Evolutionary conservation across 2,329 filamentous ascomycete species (phyloP), one percentile per base, ranked within the genome.

Genomic region (Reticulascus tulasneorum): DNA sequence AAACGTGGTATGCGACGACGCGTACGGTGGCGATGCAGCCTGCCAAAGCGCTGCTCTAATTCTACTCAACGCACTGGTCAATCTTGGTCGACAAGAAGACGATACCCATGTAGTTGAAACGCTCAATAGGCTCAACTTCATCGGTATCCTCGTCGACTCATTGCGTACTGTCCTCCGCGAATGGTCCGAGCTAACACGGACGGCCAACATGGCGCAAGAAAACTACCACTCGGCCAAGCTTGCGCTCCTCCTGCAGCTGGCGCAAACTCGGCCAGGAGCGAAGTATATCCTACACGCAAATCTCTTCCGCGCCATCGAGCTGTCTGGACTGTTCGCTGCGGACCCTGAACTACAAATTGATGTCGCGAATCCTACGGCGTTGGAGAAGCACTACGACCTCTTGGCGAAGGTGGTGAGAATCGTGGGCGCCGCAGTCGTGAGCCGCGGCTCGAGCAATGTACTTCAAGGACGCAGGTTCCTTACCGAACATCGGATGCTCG

Each of bases 261-360:
- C 85, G 36, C 87, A 94, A 57, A 91, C 84, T 2, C 82, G 85
- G 38, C 67, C 75, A n/a, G 94, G 93, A 19, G 90, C 93, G 29
- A 84, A 83, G 39, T 80, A 87, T 45, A 79, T 96, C n/a, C 72
- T 97, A 26, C 89, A 94, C 52, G 86, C 87, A 8, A 91, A 91
- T 44, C 73, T 98, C 6, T 91, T 98, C 66, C 77, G 82, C 28
- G 76, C 86, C 0, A 68, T 97, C 19, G 84, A 85, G 44, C 77
- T 84, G 37, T 94, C 89, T 1, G 79, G 81, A n/a, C 73, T 97
- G 16, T 98, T 97, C 58, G 72, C 81, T 8, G 85, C 86, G 10
- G 93, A 98, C 57, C 93, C 93, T 1, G 93, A 98, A 59, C 79
- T 98, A 36, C 89, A 94, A 42, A 79, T 90, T 62, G 79, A 86